Evolutionary conservation across 2,329 filamentous ascomycete genomes (phyloP).

Genomic region (Arthrobotrys entomopaga): DNA sequence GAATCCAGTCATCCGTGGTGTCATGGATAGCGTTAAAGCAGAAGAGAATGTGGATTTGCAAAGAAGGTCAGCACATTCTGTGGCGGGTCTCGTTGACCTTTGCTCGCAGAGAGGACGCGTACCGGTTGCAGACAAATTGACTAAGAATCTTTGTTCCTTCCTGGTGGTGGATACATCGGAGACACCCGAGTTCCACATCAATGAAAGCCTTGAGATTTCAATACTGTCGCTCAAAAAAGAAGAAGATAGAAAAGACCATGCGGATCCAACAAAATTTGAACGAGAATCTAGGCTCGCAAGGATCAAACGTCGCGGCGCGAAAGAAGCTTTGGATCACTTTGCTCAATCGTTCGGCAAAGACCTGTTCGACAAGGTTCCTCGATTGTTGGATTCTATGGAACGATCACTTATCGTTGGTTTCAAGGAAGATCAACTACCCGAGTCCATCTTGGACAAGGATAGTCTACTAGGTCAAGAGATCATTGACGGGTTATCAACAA

Average conservation of each 20-base stretch:
- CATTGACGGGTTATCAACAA: slow-evolving; percentile 90
- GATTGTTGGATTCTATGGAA: slow-evolving; percentile 82
- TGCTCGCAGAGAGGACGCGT: slow-evolving; percentile 83
- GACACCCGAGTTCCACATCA: slow-evolving; percentile 91
- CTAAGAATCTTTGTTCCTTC: slow-evolving; percentile 94
- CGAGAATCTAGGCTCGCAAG: slow-evolving; percentile 87
- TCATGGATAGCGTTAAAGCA: slow-evolving; percentile 98
- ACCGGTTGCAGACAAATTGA: slow-evolving; percentile 92
- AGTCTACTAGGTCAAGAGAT: slow-evolving; percentile 86
- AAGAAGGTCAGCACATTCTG: slow-evolving; percentile 82
- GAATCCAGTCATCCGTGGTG: slow-evolving; percentile 88
- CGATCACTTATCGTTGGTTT: slow-evolving; percentile 80
- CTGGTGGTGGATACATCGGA: slow-evolving; percentile 97
- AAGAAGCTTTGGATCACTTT: slow-evolving; percentile 90
- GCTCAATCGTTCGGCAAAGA: slow-evolving; percentile 79
- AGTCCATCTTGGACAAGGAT: slow-evolving; percentile 77
- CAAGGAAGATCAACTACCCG: slow-evolving; percentile 72
- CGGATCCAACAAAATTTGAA: slow-evolving; percentile 89
- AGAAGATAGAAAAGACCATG: slow-evolving; percentile 91
- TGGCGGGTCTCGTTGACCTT: slow-evolving; percentile 84
- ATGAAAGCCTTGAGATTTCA: slow-evolving; percentile 78
- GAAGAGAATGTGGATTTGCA: slow-evolving; percentile 93
- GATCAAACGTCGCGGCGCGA: slow-evolving; percentile 90
- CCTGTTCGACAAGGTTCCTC: slow-evolving; percentile 84
- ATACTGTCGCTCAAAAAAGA: slow-evolving; percentile 97